Conservation (phyloP, 2,329 filamentous ascomycete species). For the Truncatella angustata region DNA sequence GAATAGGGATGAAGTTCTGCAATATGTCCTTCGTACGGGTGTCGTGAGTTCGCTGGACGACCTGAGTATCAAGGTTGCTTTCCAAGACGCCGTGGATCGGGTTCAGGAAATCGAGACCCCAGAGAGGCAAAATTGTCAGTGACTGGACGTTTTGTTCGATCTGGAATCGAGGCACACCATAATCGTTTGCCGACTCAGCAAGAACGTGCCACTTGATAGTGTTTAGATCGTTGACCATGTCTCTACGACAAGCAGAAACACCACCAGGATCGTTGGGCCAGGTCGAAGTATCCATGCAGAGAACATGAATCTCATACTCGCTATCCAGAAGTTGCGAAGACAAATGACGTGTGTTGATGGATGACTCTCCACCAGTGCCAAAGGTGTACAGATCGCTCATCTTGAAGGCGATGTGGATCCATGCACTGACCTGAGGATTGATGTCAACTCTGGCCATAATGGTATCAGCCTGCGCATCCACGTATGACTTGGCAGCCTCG, state of each 20-base stretch:
- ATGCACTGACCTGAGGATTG: slow-evolving; percentile 4
- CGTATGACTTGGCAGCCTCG: neutral
- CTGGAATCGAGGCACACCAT: slow-evolving; percentile 6
- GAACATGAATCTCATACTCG: slow-evolving; percentile 3
- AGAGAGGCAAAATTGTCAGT: slow-evolving; percentile 3
- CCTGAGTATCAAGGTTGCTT: slow-evolving; percentile 1
- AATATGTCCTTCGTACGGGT: neutral
- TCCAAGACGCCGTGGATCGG: slow-evolving; percentile 1
- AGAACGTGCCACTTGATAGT: slow-evolving; percentile 8
- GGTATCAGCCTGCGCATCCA: slow-evolving; percentile 3
- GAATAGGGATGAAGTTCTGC: slow-evolving; percentile 1
- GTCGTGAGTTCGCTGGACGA: neutral
- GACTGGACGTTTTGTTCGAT: slow-evolving; percentile 9
- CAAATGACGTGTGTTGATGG: slow-evolving; percentile 3
- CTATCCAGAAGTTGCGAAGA: neutral
- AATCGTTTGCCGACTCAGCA: slow-evolving; percentile 6
- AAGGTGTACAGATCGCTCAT: neutral
- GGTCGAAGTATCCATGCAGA: slow-evolving; percentile 7
- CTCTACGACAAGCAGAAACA: slow-evolving; percentile 3
- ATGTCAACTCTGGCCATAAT: slow-evolving; percentile 4
- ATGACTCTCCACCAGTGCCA: neutral
- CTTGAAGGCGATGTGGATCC: slow-evolving; percentile 5
- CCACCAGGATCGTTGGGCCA: slow-evolving; percentile 7
- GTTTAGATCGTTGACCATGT: slow-evolving; percentile 6
- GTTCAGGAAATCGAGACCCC: slow-evolving; percentile 6